Conservation (phyloP, 805 yeast species). For the Ogataea ramenticola region DNA sequence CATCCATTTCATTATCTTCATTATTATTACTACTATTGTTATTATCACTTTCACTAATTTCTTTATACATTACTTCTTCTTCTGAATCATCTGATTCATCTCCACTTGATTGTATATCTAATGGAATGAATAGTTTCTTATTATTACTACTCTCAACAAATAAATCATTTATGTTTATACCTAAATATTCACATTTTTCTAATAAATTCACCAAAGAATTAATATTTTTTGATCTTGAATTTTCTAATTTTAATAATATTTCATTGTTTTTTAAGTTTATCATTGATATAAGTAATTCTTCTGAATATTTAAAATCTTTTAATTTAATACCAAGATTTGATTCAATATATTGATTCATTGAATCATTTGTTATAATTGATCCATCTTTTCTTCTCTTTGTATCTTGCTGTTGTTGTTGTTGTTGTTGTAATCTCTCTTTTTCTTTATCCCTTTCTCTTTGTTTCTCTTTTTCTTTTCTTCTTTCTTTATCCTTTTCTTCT, state of each 20-base stretch:
- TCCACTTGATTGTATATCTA: background rate
- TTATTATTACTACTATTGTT: background rate
- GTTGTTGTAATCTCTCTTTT: too few relatives aligned
- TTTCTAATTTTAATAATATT: constrained; percentile 34
- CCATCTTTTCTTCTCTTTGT: background rate
- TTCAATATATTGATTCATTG: background rate
- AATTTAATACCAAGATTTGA: background rate
- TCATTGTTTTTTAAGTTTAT: constrained; percentile 32
- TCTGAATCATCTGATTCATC: background rate
- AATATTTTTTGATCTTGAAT: constrained; percentile 26
- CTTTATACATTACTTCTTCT: background rate
- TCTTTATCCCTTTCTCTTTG: too few relatives aligned
- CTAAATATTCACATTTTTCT: constrained; percentile 3
- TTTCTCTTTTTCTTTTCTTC: too few relatives aligned
- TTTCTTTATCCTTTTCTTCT: too few relatives aligned
- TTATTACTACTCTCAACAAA: background rate
- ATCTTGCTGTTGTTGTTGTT: too few relatives aligned
- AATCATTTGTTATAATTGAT: background rate
- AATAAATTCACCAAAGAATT: constrained; percentile 30
- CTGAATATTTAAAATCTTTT: constrained; percentile 24
- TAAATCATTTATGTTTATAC: background rate
- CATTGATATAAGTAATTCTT: constrained; percentile 30
- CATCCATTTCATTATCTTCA: background rate
- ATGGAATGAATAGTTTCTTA: background rate
- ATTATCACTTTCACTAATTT: background rate